These are phyloP conservation scores for Suillus plorans DNA, from an alignment of 768 basidiomycete species.

Conservation along the genomic window DNA sequence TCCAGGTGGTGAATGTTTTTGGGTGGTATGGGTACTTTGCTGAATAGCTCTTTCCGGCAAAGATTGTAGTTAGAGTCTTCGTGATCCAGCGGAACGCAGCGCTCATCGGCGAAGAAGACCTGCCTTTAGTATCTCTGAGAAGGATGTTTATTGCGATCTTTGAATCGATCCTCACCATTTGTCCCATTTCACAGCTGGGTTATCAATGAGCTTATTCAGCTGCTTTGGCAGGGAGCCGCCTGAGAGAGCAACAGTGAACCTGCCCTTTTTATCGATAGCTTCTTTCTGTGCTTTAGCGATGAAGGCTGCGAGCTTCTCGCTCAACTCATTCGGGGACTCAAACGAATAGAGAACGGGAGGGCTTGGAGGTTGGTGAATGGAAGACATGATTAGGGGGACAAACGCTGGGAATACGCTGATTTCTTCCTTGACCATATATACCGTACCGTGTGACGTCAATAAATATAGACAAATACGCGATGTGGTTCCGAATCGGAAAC, in stretches of 20 bases:
- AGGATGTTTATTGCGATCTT: not conserved
- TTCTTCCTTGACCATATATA: constrained; percentile 3
- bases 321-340: constrained; percentile 51
- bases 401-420: constrained; percentile 5
- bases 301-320: constrained; percentile 72
- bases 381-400: constrained; percentile 20
- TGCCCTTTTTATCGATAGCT: constrained; percentile 82
- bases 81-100: constrained; percentile 90
- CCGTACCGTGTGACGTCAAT: constrained; percentile 24
- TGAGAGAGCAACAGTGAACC: constrained; percentile 91
- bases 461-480: constrained; percentile 23
- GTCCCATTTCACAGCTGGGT: constrained; percentile 81
- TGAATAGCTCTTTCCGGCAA: constrained; percentile 72
- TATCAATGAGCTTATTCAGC: constrained; percentile 66
- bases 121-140: constrained; percentile 60
- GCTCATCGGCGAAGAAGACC: constrained; percentile 96
- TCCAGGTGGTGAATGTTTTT: constrained; percentile 87
- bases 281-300: constrained; percentile 87
- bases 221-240: constrained; percentile 89
- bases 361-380: constrained; percentile 54
- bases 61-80: constrained; percentile 89
- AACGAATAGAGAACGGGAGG: constrained; percentile 77
- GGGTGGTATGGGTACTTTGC: constrained; percentile 75
- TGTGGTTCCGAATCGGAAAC: not conserved
- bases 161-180: constrained; percentile 68